Evolutionary conservation across 2,329 filamentous ascomycete genomes (phyloP).

Genomic region (Myriosclerotinia scirpicola): DNA sequence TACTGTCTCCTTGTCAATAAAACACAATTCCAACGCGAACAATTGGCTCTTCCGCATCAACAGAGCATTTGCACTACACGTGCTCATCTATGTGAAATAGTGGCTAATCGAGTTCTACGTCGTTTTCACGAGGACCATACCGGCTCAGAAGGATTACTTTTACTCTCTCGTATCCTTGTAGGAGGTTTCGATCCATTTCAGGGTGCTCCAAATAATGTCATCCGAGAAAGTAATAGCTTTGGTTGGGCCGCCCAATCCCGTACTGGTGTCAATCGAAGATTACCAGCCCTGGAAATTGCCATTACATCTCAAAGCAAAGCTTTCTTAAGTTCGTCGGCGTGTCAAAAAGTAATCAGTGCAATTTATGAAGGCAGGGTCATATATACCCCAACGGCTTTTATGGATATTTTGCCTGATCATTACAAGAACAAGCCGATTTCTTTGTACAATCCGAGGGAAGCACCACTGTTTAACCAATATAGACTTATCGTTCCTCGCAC

Average conservation of each 20-base stretch:
- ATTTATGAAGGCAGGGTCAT: conserved; percentile 80
- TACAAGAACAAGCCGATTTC: conserved; percentile 84
- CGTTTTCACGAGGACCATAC: conserved; percentile 77
- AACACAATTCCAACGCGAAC: conserved; percentile 75
- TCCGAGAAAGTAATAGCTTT: conserved; percentile 51
- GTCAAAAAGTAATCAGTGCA: conserved; percentile 77
- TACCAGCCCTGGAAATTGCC: conserved; percentile 79
- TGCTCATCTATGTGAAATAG: conserved; percentile 75
- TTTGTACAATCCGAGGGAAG: conserved; percentile 74
- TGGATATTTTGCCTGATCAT: conserved; percentile 81
- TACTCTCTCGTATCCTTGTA: conserved; percentile 76
- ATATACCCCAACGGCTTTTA: conserved; percentile 78
- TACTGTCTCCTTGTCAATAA: conserved; percentile 84
- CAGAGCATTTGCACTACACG: conserved; percentile 80
- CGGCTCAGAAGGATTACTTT: conserved; percentile 66
- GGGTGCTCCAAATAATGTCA: conserved; percentile 69
- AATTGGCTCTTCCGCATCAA: conserved; percentile 71
- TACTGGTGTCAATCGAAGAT: conserved; percentile 46
- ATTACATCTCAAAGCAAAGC: conserved; percentile 80
- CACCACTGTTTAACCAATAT: conserved; percentile 79
- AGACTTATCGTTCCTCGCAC: conserved; percentile 79
- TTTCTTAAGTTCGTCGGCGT: conserved; percentile 74
- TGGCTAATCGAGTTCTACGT: conserved; percentile 74
- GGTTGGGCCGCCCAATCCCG: conserved; percentile 46
- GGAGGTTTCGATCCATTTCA: conserved; percentile 85